These are phyloP conservation scores for Perilla frutescens DNA, from an alignment of 257 asterid genomes.

Conservation along the genomic window DNA sequence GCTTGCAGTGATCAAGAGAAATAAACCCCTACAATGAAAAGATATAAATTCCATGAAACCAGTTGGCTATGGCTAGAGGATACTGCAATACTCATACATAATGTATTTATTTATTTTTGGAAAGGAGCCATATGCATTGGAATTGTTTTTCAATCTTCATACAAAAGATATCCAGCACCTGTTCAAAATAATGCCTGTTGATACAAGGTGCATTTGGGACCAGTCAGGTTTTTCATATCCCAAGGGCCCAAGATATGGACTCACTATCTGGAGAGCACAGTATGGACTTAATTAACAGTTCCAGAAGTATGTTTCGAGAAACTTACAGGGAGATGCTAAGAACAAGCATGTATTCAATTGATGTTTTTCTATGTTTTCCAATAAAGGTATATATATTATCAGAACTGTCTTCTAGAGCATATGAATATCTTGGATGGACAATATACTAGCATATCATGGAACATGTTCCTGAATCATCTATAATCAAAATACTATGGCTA, in stretches of 20 bases:
- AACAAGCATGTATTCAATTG: not conserved
- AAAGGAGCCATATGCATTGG: slow-evolving; percentile 9
- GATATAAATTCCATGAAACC: slow-evolving; percentile 11
- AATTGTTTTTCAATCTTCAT: not conserved
- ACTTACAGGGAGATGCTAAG: slow-evolving; percentile 5
- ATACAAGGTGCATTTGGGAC: not conserved
- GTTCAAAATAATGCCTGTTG: slow-evolving; percentile 16
- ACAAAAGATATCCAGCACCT: slow-evolving; percentile 6
- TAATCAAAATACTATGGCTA: slow-evolving; percentile 1
- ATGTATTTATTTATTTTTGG: not conserved
- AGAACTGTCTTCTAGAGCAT: slow-evolving; percentile 9
- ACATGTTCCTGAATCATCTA: slow-evolving; percentile 24
- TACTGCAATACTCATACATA: slow-evolving; percentile 12
- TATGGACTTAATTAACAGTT: slow-evolving; percentile 14
- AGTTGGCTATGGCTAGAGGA: slow-evolving; percentile 14
- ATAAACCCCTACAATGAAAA: not conserved
- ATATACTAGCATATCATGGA: slow-evolving; percentile 5
- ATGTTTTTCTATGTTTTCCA: not conserved
- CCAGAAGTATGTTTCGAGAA: not conserved
- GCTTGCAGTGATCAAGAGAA: slow-evolving; percentile 20
- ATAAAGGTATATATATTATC: slow-evolving; percentile 1
- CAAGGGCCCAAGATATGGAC: slow-evolving; percentile 1
- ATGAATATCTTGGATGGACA: slow-evolving; percentile 7
- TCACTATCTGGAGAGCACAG: slow-evolving; percentile 3
- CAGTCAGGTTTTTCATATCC: slow-evolving; percentile 5